A percentile compares a stretch with the other conserved stretches of the same genome.
Conservation (phyloP, 192 early-diverging fungal species). For the Coemansia sp. region DNA sequence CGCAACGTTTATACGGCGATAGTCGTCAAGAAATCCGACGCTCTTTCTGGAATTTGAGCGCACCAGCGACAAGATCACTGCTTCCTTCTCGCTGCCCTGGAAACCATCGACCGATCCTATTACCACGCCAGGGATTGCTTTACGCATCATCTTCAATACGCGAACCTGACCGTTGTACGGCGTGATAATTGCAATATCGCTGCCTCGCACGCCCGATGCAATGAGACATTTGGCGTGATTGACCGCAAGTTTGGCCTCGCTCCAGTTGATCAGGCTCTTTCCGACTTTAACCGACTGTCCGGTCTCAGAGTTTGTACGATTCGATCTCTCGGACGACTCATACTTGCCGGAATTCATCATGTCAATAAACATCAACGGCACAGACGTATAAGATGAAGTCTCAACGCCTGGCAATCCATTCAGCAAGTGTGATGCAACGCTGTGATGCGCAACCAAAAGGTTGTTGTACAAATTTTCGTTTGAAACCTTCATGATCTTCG, state of each 20-base stretch:
- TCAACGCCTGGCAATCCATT: conserved; percentile 60
- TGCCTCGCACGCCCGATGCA: conserved; percentile 58
- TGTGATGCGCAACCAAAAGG: conserved; percentile 62
- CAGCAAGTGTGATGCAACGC: conserved; percentile 66
- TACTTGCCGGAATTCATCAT: conserved; percentile 42
- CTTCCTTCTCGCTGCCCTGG: conserved; percentile 90
- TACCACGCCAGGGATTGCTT: conserved; percentile 64
- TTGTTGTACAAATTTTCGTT: conserved; percentile 68
- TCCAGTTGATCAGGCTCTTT: conserved; percentile 67
- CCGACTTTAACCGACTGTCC: background rate
- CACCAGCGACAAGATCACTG: conserved; percentile 77
- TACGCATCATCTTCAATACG: conserved; percentile 51
- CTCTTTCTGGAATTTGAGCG: conserved; percentile 75
- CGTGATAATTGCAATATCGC: conserved; percentile 81
- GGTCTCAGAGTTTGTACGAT: background rate
- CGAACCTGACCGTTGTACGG: conserved; percentile 83
- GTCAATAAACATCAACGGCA: conserved; percentile 69
- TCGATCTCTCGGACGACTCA: conserved; percentile 21
- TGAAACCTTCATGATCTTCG: conserved; percentile 75
- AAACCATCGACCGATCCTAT: conserved; percentile 87
- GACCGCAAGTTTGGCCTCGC: conserved; percentile 68
- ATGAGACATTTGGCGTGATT: conserved; percentile 65
- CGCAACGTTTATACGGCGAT: conserved; percentile 85
- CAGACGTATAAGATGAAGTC: conserved; percentile 58
- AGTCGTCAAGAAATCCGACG: conserved; percentile 83